Conservation (phyloP, 352 stramenopile species). For the Globisporangium carolinianum region DNA sequence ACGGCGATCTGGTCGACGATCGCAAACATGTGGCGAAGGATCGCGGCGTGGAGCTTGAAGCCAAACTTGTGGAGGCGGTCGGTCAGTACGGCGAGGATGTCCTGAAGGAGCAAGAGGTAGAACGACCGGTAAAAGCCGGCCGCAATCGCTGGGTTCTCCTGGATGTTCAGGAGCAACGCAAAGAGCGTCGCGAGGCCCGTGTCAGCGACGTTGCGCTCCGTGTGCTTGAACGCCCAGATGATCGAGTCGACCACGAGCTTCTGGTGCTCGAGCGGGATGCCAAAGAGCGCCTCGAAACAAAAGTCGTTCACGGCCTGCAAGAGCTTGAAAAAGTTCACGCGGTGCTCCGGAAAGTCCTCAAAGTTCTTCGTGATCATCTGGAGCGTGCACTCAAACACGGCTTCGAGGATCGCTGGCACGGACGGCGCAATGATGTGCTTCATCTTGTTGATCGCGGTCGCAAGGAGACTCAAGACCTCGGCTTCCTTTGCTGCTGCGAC, state of each 20-base stretch:
- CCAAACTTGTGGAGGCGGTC: conserved; percentile 98
- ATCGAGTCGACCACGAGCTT: conserved; percentile 99
- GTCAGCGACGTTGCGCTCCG: conserved; percentile 97
- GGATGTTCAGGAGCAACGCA: conserved; percentile 95
- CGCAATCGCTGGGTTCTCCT: conserved; percentile 90
- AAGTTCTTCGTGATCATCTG: conserved; percentile 99
- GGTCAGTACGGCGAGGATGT: conserved; percentile 97
- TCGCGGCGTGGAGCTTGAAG: conserved; percentile 97
- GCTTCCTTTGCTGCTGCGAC: conserved; percentile 70
- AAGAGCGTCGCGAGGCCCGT: conserved; percentile 96
- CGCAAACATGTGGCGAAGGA: conserved; percentile 97
- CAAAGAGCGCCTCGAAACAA: conserved; percentile 97
- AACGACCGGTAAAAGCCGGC: conserved; percentile 98
- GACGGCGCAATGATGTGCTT: conserved; percentile 81
- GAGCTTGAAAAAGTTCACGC: conserved; percentile 98
- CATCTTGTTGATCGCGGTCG: conserved; percentile 96
- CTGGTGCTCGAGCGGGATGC: conserved; percentile 94
- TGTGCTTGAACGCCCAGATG: conserved; percentile 99
- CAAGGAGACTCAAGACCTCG: conserved; percentile 94
- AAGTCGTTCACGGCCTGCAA: conserved; percentile 93
- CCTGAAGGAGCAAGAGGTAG: conserved; percentile 91
- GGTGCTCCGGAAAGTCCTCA: conserved; percentile 98
- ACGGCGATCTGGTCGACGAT: conserved; percentile 95
- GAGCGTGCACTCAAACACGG: conserved; percentile 97
- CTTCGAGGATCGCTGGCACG: conserved; percentile 95